Evolutionary conservation across 2,329 filamentous ascomycete species (phyloP).

Genomic region (Gliomastix tumulicola): DNA sequence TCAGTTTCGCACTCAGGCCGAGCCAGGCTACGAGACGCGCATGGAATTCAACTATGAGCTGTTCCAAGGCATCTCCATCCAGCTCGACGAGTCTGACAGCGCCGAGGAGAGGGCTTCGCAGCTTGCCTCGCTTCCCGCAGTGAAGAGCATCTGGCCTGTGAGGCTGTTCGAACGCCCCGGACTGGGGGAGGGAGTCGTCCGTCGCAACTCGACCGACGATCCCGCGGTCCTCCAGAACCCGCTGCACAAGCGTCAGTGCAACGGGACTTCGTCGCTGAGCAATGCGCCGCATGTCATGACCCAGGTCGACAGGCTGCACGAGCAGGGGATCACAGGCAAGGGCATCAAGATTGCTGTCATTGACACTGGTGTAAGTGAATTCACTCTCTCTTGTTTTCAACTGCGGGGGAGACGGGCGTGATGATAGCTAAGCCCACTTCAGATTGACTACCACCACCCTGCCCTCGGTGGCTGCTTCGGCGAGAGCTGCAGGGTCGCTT

Average conservation of each 20-base stretch:
- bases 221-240: too few species aligned
- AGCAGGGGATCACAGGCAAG: constrained; percentile 30
- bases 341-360: constrained; percentile 39
- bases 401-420: accelerated
- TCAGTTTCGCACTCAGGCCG: constrained; percentile 28
- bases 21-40: constrained; percentile 31
- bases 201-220: too few species aligned
- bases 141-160: constrained; percentile 44
- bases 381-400: too few species aligned
- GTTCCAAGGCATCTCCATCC: constrained; percentile 48
- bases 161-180: constrained; percentile 22
- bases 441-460: constrained; percentile 51
- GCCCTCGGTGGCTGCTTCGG: constrained; percentile 54
- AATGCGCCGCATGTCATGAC: constrained; percentile 25
- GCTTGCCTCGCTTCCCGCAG: constrained; percentile 31
- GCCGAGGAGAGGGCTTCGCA: constrained; percentile 32
- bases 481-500: constrained; percentile 41
- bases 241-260: too few species aligned
- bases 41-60: constrained; percentile 42
- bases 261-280: too few species aligned
- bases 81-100: constrained; percentile 38
- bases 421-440: too few species aligned
- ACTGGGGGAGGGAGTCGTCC: background rate
- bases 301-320: constrained; percentile 37
- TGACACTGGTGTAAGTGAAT: constrained; percentile 37